These are phyloP conservation scores for grape (Vitis vinifera) DNA, from an alignment of 164 flowering plant species.

Conservation along the genomic window ASM3070453v1 NC_081813.1:2509501-2510000, in stretches of 20 bases:
- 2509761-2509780: conserved; percentile 28
- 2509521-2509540: too few species aligned
- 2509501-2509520: too few species aligned
- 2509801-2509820: conserved; percentile 34
- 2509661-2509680: too few species aligned
- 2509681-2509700: too few species aligned
- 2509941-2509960: conserved; percentile 24
- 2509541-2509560: too few species aligned
- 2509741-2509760: conserved; percentile 13
- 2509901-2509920: background rate
- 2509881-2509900: background rate
- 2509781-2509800: conserved; percentile 33
- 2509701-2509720: too few species aligned
- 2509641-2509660: too few species aligned
- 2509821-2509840: background rate
- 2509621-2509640: too few species aligned
- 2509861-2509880: background rate
- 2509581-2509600: too few species aligned
- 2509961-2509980: conserved; percentile 34
- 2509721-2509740: too few species aligned
- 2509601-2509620: too few species aligned
- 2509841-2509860: background rate
- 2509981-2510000: conserved; percentile 20
- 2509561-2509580: too few species aligned
- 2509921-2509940: conserved; percentile 31